Base-by-base conservation (phyloP, 1,284 basidiomycete species). In the Coniferiporia weirii region DNA sequence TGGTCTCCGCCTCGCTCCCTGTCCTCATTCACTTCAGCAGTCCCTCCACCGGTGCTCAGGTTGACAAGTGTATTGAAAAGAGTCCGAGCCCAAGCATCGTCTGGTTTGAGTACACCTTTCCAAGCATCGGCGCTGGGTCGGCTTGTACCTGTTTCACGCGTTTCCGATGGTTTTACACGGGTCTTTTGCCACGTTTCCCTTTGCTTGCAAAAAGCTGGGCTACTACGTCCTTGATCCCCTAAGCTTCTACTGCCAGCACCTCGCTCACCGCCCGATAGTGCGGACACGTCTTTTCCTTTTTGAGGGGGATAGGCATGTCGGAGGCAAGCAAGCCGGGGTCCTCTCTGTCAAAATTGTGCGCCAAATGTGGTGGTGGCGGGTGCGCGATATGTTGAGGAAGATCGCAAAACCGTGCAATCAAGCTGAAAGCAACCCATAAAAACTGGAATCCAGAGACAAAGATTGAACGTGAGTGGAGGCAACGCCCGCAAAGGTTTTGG, bases 351-450 rank as follows among this genome's bases (percentile, higher is more conserved):
- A 61, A 60, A 27, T 64, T 60, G 35, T 72, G 65, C 79, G 71
- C 62, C 66, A 61, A 69, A 67, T 67, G 64, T 68, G 19, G 54
- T 63, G 66, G n/a, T 54, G 60, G 51, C 55, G 52, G 57, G 8
- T 52, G 60, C 7, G 57, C 56, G 12, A 52, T 44, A n/a, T 69
- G 68, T 12, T 66, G 57, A 5, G 72, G 69, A 13, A 75, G 71
- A 13, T 79, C 76, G 6, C 78, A 83, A 68, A 91, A 91, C 88
- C 89, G 91, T 35, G 75, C 75, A 15, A 87, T 76, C 12, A 91
- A 81, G 66, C 88, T 91, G 32, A 70, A 57, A 48, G 15, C 10
- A 34, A n/a, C n/a, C n/a, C 27, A 27, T 27, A 27, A 27, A 27
- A 3, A 27, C 27, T 43, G 7, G 17, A 40, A 22, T 19, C 9